A percentile compares a stretch with the other conserved stretches of the same genome.
Conservation (phyloP, 192 early-diverging fungal species). For the Spizellomyces punctatus region DNA sequence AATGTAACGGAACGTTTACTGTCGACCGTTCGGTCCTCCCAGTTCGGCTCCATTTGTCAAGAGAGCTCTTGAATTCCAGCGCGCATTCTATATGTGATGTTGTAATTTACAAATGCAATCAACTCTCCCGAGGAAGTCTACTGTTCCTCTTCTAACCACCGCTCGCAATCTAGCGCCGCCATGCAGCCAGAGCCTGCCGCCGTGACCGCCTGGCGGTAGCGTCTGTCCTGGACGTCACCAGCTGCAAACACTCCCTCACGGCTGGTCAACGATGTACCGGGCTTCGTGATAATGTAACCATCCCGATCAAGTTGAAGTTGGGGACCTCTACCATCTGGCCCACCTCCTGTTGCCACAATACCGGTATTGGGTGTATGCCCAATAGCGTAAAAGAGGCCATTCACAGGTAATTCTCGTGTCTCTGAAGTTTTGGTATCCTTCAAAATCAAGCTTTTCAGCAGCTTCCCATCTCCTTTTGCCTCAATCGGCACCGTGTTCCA, state of each 20-base stretch:
- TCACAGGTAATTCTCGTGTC: constrained; percentile 66
- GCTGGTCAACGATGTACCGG: constrained; percentile 75
- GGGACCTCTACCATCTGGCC: constrained; percentile 63
- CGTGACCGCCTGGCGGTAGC: constrained; percentile 91
- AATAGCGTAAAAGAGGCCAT: constrained; percentile 97
- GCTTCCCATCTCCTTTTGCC: constrained; percentile 80
- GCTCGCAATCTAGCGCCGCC: constrained; percentile 94
- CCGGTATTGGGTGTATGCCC: constrained; percentile 84
- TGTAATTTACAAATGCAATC: neutral
- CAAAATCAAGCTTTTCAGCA: constrained; percentile 72
- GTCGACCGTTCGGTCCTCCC: too few relatives aligned
- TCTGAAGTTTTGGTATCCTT: constrained; percentile 70
- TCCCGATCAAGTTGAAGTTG: constrained; percentile 79
- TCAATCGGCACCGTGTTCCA: constrained; percentile 84
- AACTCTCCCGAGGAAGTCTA: neutral
- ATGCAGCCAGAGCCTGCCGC: constrained; percentile 97
- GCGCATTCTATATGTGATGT: neutral
- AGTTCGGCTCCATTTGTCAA: too few relatives aligned
- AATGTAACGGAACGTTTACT: too few relatives aligned
- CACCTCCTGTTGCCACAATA: constrained; percentile 28
- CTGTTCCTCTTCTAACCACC: constrained; percentile 75
- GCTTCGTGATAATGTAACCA: constrained; percentile 71
- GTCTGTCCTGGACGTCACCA: constrained; percentile 95
- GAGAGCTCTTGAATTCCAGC: too few relatives aligned
- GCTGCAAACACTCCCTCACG: constrained; percentile 91